phyloP scores from a whole-genome alignment of 2,329 filamentous ascomycete species.

The Macrophomina tecta region DNA sequence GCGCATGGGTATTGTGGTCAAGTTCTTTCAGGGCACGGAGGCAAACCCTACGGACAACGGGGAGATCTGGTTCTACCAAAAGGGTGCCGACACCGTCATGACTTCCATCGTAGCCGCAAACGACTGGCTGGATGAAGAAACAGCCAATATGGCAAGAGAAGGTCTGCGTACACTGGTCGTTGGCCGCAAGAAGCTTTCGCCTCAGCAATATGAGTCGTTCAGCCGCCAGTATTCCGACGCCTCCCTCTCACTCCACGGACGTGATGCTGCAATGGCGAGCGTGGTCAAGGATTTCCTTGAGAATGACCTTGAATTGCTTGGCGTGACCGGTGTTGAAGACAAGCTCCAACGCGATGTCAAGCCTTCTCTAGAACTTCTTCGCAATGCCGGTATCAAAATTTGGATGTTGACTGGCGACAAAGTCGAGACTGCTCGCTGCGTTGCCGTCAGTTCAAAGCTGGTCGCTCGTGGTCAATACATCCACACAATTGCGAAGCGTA shows the following conservation, averaged over 20 bases:
- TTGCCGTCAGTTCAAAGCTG: conserved; percentile 92
- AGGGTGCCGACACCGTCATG: conserved; percentile 98
- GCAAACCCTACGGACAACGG: conserved; percentile 59
- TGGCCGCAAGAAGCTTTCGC: conserved; percentile 84
- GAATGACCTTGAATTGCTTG: conserved; percentile 85
- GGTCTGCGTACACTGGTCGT: conserved; percentile 92
- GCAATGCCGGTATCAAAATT: conserved; percentile 97
- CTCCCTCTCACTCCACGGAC: conserved; percentile 76
- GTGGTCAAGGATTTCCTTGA: conserved; percentile 85
- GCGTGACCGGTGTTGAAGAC: conserved; percentile 98
- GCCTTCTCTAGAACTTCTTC: conserved; percentile 88
- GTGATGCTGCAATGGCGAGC: conserved; percentile 80
- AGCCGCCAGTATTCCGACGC: conserved; percentile 76
- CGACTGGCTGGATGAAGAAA: conserved; percentile 98
- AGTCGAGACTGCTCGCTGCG: conserved; percentile 94
- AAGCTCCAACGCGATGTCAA: conserved; percentile 96
- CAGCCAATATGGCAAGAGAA: conserved; percentile 98
- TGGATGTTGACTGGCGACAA: conserved; percentile 99
- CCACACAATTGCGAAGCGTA: conserved; percentile 81
- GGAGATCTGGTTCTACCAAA: conserved; percentile 98
- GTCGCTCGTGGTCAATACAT: conserved; percentile 95
- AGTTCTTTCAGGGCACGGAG: conserved; percentile 64
- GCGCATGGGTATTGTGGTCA: conserved; percentile 95
- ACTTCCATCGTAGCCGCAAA: conserved; percentile 91
- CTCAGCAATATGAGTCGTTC: conserved; percentile 82